Evolutionary conservation across 805 yeast genomes (phyloP).

Genomic region (Metschnikowia kofuensis): DNA sequence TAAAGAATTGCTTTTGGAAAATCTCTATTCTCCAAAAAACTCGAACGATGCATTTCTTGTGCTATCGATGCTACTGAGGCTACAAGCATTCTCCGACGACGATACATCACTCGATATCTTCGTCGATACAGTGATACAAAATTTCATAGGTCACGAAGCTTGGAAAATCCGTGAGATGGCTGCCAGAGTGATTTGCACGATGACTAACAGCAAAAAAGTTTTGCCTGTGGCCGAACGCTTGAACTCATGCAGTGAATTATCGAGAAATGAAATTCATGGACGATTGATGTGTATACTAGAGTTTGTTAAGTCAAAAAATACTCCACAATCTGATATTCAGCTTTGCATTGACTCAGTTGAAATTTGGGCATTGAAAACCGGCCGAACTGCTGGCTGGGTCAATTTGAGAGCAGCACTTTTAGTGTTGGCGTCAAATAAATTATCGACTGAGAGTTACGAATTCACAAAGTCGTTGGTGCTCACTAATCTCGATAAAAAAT

Average conservation of each 20-base stretch:
- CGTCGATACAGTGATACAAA: conserved; percentile 25
- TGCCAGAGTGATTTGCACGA: conserved; percentile 61
- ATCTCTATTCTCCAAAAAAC: conserved; percentile 27
- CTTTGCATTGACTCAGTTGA: conserved; percentile 27
- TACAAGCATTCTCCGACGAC: conserved; percentile 59
- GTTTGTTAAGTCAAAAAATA: conserved; percentile 11
- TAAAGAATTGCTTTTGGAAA: conserved; percentile 44
- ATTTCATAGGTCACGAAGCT: conserved; percentile 46
- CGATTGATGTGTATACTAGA: conserved; percentile 10
- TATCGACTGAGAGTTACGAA: not conserved
- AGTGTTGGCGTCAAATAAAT: not conserved
- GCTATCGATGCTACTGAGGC: conserved; percentile 63
- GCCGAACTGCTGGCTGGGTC: conserved; percentile 32
- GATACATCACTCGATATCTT: conserved; percentile 50
- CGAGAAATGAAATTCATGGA: conserved; percentile 12
- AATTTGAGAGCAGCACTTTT: conserved; percentile 10
- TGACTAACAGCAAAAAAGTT: conserved; percentile 26
- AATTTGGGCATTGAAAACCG: conserved; percentile 16
- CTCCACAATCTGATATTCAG: not conserved
- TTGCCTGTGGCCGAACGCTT: conserved; percentile 22
- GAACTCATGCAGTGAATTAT: not conserved
- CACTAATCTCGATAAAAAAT: not conserved
- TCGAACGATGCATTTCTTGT: conserved; percentile 70
- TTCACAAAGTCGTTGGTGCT: not conserved
- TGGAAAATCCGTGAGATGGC: conserved; percentile 93